Percentiles rank a stretch among this genome's conserved stretches.
phyloP scores from a whole-genome alignment of 257 asterid species.

The Scutellaria barbata region DNA sequence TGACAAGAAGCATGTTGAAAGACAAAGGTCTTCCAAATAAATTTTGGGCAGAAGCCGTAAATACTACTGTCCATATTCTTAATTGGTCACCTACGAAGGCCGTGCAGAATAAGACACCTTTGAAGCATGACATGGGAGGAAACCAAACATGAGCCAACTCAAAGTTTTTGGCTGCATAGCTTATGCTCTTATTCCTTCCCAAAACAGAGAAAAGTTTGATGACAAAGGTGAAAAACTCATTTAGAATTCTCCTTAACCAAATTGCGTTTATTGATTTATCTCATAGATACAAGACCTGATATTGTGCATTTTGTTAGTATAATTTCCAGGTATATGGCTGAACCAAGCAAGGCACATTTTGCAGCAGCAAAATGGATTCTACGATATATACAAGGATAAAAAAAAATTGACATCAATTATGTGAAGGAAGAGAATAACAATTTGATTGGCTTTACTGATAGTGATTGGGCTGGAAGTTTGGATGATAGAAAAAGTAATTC shows the following conservation, averaged over 20 bases:
- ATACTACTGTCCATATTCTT: neutral
- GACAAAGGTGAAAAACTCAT: constrained; percentile 2
- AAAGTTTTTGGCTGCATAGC: constrained; percentile 12
- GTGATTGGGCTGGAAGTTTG: no score
- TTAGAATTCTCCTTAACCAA: neutral
- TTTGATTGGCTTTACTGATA: no score
- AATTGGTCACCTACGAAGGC: constrained; percentile 21
- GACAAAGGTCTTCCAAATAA: constrained; percentile 12
- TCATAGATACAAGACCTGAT: neutral
- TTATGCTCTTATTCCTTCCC: constrained; percentile 16
- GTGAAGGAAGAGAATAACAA: no score
- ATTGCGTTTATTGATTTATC: neutral
- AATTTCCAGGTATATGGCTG: neutral
- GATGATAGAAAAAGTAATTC: no score
- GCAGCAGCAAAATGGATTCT: no score
- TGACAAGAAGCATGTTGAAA: constrained; percentile 27
- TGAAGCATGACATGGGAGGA: constrained; percentile 28
- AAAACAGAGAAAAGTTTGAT: constrained; percentile 12
- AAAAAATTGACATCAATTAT: no score
- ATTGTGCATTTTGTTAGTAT: neutral
- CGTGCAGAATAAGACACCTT: neutral
- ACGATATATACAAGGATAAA: no score
- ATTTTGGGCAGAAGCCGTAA: constrained; percentile 25
- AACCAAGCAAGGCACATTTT: neutral
- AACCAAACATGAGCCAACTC: constrained; percentile 12